A percentile compares a stretch with the other conserved stretches of the same genome.
phyloP scores from a whole-genome alignment of 1,139 yeast genomes.

The Taphrina communis region DNA sequence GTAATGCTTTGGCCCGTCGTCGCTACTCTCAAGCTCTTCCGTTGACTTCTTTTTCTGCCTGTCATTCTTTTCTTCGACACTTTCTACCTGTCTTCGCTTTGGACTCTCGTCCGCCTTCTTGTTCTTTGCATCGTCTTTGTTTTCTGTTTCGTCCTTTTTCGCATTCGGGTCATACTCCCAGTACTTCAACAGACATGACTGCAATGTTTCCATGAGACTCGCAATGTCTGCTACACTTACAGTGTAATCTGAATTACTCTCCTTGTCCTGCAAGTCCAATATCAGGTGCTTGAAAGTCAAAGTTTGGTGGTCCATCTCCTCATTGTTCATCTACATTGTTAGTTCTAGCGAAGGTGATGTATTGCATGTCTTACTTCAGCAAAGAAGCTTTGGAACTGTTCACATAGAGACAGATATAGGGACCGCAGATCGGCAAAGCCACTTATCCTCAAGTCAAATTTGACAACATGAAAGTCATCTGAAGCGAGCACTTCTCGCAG shows the following conservation, averaged over 20 bases:
- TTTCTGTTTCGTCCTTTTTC: constrained; percentile 5
- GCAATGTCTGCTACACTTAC: constrained; percentile 40
- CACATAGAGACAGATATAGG: constrained; percentile 26
- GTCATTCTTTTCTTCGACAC: constrained; percentile 1
- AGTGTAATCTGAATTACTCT: constrained; percentile 3
- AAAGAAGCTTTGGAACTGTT: constrained; percentile 28
- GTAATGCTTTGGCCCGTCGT: constrained; percentile 6
- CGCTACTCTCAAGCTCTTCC: neutral
- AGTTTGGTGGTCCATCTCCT: constrained; percentile 21
- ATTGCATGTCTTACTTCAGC: constrained; percentile 8
- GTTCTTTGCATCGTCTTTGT: neutral
- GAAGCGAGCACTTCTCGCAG: constrained; percentile 34
- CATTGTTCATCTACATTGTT: constrained; percentile 7
- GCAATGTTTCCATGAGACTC: constrained; percentile 31
- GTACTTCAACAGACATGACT: constrained; percentile 29
- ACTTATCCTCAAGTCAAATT: constrained; percentile 32
- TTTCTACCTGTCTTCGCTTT: neutral
- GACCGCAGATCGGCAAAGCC: constrained; percentile 37
- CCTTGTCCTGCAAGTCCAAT: constrained; percentile 33
- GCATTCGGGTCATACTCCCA: constrained; percentile 26
- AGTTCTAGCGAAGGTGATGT: neutral
- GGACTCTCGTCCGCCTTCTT: constrained; percentile 1
- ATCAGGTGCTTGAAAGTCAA: constrained; percentile 33
- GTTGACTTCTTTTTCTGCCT: neutral
- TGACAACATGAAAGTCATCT: constrained; percentile 30